A percentile compares a stretch with the other conserved stretches of the same genome.
Evolutionary conservation across 352 stramenopile genomes (phyloP).

Genomic region (Globisporangium middletonii): DNA sequence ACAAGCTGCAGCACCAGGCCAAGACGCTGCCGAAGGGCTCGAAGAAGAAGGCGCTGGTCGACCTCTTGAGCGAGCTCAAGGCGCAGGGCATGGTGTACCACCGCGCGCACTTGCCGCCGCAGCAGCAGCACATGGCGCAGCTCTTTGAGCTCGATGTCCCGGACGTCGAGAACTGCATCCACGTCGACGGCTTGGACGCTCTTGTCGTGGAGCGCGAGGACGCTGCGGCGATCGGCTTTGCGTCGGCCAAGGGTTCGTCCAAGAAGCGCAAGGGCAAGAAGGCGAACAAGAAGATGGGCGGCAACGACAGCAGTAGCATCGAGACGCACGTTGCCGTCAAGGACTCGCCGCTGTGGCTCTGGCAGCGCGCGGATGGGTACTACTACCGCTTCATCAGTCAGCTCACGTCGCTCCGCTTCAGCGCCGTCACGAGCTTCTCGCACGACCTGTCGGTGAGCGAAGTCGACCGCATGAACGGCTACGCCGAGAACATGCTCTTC

Average conservation of each 20-base stretch:
- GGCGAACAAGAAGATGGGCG: conserved; percentile 18
- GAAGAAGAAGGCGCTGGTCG: conserved; percentile 96
- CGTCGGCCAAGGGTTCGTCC: conserved; percentile 13
- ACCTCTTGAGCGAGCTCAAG: conserved; percentile 91
- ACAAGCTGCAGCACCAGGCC: conserved; percentile 59
- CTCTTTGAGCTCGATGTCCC: conserved; percentile 81
- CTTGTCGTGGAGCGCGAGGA: conserved; percentile 24
- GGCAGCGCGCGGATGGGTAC: conserved; percentile 81
- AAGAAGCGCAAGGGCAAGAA: conserved; percentile 28
- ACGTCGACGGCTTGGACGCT: conserved; percentile 54
- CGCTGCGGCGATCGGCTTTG: conserved; percentile 5
- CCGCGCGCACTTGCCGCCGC: conserved; percentile 56
- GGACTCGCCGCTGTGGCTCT: conserved; percentile 72
- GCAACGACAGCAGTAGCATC: neutral
- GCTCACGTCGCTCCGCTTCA: conserved; percentile 73
- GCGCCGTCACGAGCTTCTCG: conserved; percentile 73
- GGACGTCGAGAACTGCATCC: conserved; percentile 77
- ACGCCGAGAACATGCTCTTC: conserved; percentile 88
- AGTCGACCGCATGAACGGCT: conserved; percentile 83
- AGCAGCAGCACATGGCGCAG: conserved; percentile 78
- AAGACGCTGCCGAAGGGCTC: conserved; percentile 89
- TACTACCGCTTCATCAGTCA: conserved; percentile 88
- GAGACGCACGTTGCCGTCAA: conserved; percentile 22
- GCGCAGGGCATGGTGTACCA: conserved; percentile 79
- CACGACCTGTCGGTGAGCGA: conserved; percentile 80